Percentiles rank a stretch among this genome's conserved stretches.
Evolutionary conservation across 306 rosid genomes (phyloP).

Genomic region (Sphenostylis stenocarpa): DNA sequence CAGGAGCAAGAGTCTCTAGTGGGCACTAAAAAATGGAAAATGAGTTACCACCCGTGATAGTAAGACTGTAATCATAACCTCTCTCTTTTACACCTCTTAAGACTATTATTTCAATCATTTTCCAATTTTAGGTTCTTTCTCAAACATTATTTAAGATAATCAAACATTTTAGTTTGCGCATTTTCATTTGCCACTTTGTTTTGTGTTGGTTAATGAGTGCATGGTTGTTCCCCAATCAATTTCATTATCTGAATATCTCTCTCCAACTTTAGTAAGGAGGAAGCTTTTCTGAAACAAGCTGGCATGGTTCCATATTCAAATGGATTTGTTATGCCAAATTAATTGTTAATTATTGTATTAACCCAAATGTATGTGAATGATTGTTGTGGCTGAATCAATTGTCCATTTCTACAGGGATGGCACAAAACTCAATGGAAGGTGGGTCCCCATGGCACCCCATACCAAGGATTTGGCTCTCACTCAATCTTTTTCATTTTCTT

Average conservation of each 20-base stretch:
- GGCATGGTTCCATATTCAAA: constrained; percentile 30
- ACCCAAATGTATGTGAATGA: constrained; percentile 9
- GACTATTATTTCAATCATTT: constrained; percentile 3
- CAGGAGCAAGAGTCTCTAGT: background rate
- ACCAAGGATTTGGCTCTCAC: too few species aligned
- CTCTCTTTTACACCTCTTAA: background rate
- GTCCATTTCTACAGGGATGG: constrained; percentile 15
- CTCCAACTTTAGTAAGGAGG: constrained; percentile 21
- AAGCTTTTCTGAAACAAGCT: constrained; percentile 31
- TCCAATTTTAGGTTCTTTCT: too few species aligned
- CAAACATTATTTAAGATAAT: too few species aligned
- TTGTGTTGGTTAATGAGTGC: constrained; percentile 13
- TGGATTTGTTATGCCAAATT: constrained; percentile 17
- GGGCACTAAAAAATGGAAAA: background rate
- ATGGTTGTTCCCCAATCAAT: constrained; percentile 26
- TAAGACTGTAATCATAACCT: background rate
- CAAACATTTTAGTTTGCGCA: background rate
- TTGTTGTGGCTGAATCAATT: constrained; percentile 14
- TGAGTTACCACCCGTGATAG: constrained; percentile 20
- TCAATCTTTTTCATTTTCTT: background rate
- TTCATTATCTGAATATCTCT: constrained; percentile 6
- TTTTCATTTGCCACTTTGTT: background rate
- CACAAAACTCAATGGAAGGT: constrained; percentile 9
- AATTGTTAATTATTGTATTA: constrained; percentile 30
- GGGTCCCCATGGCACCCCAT: constrained; percentile 38